Percentiles rank a stretch among this genome's conserved stretches.
phyloP scores from a whole-genome alignment of 306 rosid genomes.

The Datisca glomerata region DNA sequence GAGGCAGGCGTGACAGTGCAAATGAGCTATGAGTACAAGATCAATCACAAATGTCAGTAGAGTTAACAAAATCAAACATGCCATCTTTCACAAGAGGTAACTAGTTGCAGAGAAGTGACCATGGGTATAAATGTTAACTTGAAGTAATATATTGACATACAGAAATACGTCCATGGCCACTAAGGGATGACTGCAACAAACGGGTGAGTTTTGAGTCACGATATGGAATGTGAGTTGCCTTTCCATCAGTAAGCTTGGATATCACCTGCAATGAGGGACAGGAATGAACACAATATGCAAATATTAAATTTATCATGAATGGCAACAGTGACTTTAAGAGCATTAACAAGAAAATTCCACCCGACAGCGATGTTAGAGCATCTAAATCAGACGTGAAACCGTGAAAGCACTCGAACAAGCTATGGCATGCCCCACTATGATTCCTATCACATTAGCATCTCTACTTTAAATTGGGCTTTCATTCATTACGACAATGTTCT shows the following conservation, averaged over 20 bases:
- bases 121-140: slow-evolving; percentile 3
- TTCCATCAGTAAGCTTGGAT: slow-evolving; percentile 45
- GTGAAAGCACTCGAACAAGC: no score
- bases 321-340: no score
- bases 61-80: neutral
- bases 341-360: no score
- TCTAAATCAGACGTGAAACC: no score
- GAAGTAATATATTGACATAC: slow-evolving; percentile 20
- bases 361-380: no score
- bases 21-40: slow-evolving; percentile 28
- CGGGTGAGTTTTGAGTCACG: slow-evolving; percentile 60
- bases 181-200: slow-evolving; percentile 45
- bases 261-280: slow-evolving; percentile 33
- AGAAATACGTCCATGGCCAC: slow-evolving; percentile 47
- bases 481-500: no score
- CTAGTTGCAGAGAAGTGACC: slow-evolving; percentile 1
- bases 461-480: no score
- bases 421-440: no score
- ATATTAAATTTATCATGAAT: no score
- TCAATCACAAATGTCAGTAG: slow-evolving; percentile 7
- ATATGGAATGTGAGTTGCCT: slow-evolving; percentile 46
- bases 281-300: no score
- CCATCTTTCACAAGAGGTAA: neutral
- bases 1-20: slow-evolving; percentile 53
- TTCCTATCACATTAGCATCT: no score